Percentiles rank a stretch among this genome's conserved stretches.
Evolutionary conservation across 331 rosid species (phyloP).

Genomic region (Telfairia occidentalis): DNA sequence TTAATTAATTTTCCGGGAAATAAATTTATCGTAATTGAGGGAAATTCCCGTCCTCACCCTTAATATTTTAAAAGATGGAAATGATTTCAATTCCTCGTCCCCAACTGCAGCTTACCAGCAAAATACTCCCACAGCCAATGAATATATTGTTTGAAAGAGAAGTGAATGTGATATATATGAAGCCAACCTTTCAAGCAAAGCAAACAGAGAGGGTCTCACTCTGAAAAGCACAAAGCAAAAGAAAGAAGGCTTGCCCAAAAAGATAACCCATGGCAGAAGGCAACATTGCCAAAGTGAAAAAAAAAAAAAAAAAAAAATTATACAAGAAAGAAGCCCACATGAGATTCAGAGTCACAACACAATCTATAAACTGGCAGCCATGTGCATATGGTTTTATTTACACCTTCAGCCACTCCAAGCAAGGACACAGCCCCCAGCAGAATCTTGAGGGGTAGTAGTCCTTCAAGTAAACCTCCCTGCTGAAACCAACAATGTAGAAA

Average conservation of each 20-base stretch:
- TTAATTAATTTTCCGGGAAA: too few relatives aligned
- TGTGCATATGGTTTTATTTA: conserved; percentile 12
- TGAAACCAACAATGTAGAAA: conserved; percentile 66
- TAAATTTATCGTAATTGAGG: too few relatives aligned
- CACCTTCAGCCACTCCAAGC: conserved; percentile 91
- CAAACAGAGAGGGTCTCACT: not conserved
- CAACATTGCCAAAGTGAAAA: not conserved
- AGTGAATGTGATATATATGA: not conserved
- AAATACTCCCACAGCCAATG: not conserved
- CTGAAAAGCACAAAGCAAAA: conserved; percentile 8
- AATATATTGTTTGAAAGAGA: not conserved
- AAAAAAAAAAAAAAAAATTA: not conserved
- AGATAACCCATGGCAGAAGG: not conserved
- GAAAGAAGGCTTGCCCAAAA: not conserved
- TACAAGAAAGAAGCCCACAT: conserved; percentile 2
- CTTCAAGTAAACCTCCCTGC: conserved; percentile 75
- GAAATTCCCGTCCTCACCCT: too few relatives aligned
- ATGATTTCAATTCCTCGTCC: not conserved
- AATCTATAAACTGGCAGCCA: not conserved
- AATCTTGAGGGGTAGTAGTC: conserved; percentile 74
- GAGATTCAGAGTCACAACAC: not conserved
- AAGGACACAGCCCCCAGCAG: conserved; percentile 93
- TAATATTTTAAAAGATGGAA: not conserved
- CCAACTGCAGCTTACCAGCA: not conserved
- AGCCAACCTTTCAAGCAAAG: conserved; percentile 4